Evolutionary conservation across 495 filamentous ascomycete genomes (phyloP).

Genomic region (Cladorrhinum samala): DNA sequence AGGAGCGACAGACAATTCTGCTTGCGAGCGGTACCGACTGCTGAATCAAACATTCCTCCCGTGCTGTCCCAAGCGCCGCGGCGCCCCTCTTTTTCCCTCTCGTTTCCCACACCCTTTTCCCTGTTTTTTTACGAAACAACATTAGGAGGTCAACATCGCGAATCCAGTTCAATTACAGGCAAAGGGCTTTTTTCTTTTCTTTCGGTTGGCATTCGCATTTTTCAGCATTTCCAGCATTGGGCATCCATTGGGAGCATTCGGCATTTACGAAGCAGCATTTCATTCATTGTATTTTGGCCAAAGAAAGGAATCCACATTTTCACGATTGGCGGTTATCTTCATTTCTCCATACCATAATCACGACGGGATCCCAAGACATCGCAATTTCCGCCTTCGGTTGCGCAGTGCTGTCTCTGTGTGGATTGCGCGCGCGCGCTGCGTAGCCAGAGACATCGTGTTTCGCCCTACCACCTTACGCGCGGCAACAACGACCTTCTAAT

Average conservation of each 20-base stretch:
- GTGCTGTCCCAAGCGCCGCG: neutral
- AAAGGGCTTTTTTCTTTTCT: neutral
- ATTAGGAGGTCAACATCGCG: neutral
- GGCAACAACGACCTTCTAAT: slow-evolving; percentile 3
- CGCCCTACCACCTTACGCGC: neutral
- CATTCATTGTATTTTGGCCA: neutral
- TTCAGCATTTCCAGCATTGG: slow-evolving; percentile 8
- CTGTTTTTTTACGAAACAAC: neutral
- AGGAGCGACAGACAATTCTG: neutral
- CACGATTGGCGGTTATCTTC: neutral
- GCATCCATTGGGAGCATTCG: neutral
- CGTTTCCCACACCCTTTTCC: neutral
- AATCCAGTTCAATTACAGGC: slow-evolving; percentile 6
- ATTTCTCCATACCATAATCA: too few species aligned
- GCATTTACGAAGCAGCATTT: neutral
- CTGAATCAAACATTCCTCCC: too few species aligned
- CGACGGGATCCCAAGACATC: slow-evolving; percentile 7
- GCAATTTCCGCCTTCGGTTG: neutral
- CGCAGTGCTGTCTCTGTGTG: neutral
- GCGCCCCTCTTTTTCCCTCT: neutral
- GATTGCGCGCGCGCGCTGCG: neutral
- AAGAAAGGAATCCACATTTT: too few species aligned
- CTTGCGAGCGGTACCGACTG: too few species aligned
- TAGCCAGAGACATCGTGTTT: neutral
- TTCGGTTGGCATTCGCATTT: slow-evolving; percentile 9